phyloP scores from a whole-genome alignment of 1,284 basidiomycete species.

The Ustilago sp. region DNA sequence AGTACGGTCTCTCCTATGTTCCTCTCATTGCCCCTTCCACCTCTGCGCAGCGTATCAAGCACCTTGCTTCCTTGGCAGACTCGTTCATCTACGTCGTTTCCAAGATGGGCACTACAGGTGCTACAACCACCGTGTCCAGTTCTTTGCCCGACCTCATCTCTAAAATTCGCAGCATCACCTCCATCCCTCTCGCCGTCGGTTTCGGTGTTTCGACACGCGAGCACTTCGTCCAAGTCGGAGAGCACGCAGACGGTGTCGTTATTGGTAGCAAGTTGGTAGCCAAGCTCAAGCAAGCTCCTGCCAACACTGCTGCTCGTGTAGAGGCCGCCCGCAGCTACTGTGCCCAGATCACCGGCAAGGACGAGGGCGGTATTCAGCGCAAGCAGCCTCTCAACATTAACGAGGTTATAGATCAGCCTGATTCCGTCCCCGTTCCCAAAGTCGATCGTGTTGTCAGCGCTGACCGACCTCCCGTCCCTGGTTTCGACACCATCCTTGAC shows the following conservation, averaged over 20 bases:
- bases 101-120: conserved; percentile 98
- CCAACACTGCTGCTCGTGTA: conserved; percentile 69
- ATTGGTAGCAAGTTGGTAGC: conserved; percentile 88
- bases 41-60: conserved; percentile 84
- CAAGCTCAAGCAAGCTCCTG: conserved; percentile 77
- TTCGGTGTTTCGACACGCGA: conserved; percentile 94
- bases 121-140: conserved; percentile 77
- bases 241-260: conserved; percentile 87
- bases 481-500: conserved; percentile 58
- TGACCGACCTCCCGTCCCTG: conserved; percentile 52
- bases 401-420: conserved; percentile 48
- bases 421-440: conserved; percentile 58
- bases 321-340: conserved; percentile 73
- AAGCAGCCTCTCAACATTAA: conserved; percentile 58
- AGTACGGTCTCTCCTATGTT: conserved; percentile 89
- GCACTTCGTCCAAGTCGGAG: conserved; percentile 89
- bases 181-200: conserved; percentile 90
- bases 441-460: conserved; percentile 59
- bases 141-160: conserved; percentile 67
- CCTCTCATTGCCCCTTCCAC: conserved; percentile 97
- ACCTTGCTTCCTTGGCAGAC: conserved; percentile 91
- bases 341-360: conserved; percentile 75
- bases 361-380: conserved; percentile 60
- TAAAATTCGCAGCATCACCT: conserved; percentile 72
- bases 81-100: conserved; percentile 90